Conservation (phyloP, 805 yeast species). For the Maudiozyma barnettii region DNA sequence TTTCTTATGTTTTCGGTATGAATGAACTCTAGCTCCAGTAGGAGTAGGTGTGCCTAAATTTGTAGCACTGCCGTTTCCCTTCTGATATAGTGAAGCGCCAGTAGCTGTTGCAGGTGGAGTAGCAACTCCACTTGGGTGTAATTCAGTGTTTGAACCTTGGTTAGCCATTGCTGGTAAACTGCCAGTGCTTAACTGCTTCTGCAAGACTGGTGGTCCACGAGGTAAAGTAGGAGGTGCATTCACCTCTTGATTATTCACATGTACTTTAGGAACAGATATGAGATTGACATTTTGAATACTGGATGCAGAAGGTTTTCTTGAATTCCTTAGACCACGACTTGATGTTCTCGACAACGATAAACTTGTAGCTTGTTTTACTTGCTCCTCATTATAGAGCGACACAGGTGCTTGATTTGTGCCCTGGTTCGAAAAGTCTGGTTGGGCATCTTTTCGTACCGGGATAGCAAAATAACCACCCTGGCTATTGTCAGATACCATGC, state of each 20-base stretch:
- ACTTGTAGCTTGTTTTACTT: conserved; percentile 2
- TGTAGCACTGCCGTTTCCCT: conserved; percentile 18
- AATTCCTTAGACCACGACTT: conserved; percentile 7
- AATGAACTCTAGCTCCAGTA: conserved; percentile 16
- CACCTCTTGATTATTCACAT: conserved; percentile 5
- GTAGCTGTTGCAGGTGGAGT: background rate
- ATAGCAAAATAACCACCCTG: conserved; percentile 30
- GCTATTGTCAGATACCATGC: conserved; percentile 20
- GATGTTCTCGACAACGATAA: conserved; percentile 12
- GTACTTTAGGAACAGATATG: conserved; percentile 1
- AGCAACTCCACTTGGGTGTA: background rate
- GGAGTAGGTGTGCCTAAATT: conserved; percentile 9
- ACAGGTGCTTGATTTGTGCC: conserved; percentile 5
- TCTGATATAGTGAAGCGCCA: conserved; percentile 12
- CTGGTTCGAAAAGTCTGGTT: background rate
- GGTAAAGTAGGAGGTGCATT: background rate
- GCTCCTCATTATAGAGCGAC: conserved; percentile 11
- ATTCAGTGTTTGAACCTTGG: background rate
- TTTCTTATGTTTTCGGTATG: conserved; percentile 26
- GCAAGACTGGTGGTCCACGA: conserved; percentile 3
- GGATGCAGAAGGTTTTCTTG: conserved; percentile 3
- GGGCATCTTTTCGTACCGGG: conserved; percentile 17
- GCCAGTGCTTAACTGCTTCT: conserved; percentile 11
- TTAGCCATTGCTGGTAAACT: conserved; percentile 7
- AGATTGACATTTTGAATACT: background rate